These are phyloP conservation scores for Canavalia ensiformis DNA, from an alignment of 306 rosid genomes.

Conservation along the genomic window DNA sequence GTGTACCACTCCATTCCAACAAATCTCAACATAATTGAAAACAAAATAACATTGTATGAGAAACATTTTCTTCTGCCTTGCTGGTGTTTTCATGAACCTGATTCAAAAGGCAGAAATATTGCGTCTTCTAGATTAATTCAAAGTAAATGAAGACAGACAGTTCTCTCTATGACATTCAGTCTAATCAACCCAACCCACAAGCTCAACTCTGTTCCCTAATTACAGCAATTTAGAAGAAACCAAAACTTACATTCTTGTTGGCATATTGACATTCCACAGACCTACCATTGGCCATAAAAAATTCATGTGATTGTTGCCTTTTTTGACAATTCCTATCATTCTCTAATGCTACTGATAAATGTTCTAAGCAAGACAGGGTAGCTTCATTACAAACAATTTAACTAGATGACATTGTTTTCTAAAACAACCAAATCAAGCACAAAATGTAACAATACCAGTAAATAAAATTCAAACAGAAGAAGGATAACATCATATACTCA, in stretches of 20 bases:
- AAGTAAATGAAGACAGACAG: constrained; percentile 8
- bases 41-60: neutral
- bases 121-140: neutral
- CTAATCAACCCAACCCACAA: constrained; percentile 19
- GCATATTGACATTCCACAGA: constrained; percentile 24
- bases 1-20: neutral
- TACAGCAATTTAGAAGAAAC: neutral
- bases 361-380: constrained; percentile 18
- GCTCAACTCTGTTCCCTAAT: neutral
- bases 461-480: neutral
- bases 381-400: constrained; percentile 12
- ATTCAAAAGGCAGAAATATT: constrained; percentile 16
- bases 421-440: constrained; percentile 12
- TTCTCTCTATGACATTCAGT: neutral
- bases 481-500: too few species aligned
- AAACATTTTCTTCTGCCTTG: constrained; percentile 28
- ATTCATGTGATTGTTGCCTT: neutral
- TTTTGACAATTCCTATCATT: constrained; percentile 7
- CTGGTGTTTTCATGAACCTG: neutral
- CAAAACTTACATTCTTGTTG: neutral
- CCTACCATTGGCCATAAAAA: neutral
- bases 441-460: neutral
- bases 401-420: constrained; percentile 18
- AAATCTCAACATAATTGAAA: neutral
- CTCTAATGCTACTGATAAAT: neutral